Percentiles rank a stretch among this genome's conserved stretches.
Conservation (phyloP, 176 grass and related monocot genomes). For the Eragrostis curvula region DNA sequence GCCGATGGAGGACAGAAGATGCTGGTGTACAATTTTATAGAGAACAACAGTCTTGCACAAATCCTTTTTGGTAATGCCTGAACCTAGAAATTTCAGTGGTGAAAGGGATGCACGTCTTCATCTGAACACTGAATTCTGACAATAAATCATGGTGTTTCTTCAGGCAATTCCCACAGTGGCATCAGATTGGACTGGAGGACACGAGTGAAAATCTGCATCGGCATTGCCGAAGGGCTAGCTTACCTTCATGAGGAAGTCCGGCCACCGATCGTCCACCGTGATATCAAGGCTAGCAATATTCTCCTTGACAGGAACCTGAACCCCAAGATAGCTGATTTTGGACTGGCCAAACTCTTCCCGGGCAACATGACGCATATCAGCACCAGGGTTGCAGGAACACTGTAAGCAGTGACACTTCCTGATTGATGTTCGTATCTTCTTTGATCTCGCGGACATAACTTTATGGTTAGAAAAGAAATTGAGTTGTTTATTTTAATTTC, state of each 20-base stretch:
- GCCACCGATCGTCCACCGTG: constrained; percentile 76
- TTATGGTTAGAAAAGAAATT: constrained; percentile 15
- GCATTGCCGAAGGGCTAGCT: constrained; percentile 62
- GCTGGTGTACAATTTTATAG: constrained; percentile 83
- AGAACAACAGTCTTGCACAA: constrained; percentile 88
- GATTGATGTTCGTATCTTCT: background rate
- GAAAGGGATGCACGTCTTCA: constrained; percentile 15
- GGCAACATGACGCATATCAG: constrained; percentile 77
- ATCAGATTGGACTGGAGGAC: constrained; percentile 73
- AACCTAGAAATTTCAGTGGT: background rate
- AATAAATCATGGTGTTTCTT: constrained; percentile 34
- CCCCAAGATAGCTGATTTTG: constrained; percentile 86
- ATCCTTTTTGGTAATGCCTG: constrained; percentile 67
- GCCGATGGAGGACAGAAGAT: constrained; percentile 70
- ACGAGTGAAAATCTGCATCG: constrained; percentile 67
- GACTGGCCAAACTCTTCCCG: constrained; percentile 78
- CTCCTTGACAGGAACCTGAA: constrained; percentile 78
- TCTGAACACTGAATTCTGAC: constrained; percentile 23
- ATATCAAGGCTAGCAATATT: constrained; percentile 90
- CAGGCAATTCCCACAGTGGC: constrained; percentile 57
- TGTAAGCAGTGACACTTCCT: constrained; percentile 53
- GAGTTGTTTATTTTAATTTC: background rate
- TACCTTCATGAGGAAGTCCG: constrained; percentile 79
- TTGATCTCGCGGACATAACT: constrained; percentile 1
- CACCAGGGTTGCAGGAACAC: constrained; percentile 88